Conservation (phyloP, 148 eudicot genomes). For the Selenicereus undatus region DNA sequence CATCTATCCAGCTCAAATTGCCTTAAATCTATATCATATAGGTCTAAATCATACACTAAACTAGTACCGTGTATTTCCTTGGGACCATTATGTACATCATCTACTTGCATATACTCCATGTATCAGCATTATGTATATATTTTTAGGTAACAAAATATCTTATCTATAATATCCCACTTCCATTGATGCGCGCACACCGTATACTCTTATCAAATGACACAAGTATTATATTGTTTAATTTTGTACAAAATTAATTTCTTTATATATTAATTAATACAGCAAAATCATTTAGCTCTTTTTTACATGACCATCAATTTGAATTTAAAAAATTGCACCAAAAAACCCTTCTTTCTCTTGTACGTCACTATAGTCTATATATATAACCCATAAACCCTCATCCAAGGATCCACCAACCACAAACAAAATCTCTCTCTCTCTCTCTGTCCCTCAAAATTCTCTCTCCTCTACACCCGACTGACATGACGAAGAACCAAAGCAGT, state of each 20-base stretch:
- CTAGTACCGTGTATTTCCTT: no score
- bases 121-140: background rate
- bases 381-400: background rate
- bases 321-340: no score
- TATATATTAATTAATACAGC: no score
- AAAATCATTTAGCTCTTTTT: background rate
- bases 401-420: conserved; percentile 19
- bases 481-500: conserved; percentile 25
- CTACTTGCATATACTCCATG: background rate
- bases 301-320: background rate
- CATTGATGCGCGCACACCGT: no score
- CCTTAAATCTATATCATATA: background rate
- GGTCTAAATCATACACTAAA: conserved; percentile 15
- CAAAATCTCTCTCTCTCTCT: background rate
- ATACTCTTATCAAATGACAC: background rate
- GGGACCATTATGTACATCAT: background rate
- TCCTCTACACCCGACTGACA: conserved; percentile 15
- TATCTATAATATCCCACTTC: background rate
- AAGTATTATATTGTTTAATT: background rate
- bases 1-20: background rate
- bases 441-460: background rate
- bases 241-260: no score
- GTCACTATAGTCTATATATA: no score
- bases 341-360: no score
- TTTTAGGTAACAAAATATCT: background rate